A percentile compares a stretch with the other conserved stretches of the same genome.
Conservation (phyloP, 495 filamentous ascomycete genomes). For the Corynascus novoguineensis region DNA sequence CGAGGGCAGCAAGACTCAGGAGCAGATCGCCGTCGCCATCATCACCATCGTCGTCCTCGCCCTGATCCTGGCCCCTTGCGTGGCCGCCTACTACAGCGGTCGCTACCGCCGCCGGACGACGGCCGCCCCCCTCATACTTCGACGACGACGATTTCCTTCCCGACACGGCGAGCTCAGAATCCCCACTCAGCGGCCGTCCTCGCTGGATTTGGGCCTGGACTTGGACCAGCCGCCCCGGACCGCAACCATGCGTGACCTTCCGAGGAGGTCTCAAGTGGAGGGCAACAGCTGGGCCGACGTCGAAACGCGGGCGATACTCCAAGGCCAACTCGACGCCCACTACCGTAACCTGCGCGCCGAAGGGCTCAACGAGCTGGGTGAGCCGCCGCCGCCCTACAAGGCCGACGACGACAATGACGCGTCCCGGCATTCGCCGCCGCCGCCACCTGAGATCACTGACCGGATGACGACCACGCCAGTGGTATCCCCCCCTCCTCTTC, state of each 20-base stretch:
- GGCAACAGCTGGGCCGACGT: background rate
- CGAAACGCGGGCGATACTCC: background rate
- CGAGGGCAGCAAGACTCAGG: background rate
- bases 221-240: too few relatives aligned
- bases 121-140: too few relatives aligned
- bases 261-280: background rate
- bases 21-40: background rate
- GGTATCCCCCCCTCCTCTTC: background rate
- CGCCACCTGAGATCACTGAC: too few relatives aligned
- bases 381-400: constrained; percentile 53
- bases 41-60: background rate
- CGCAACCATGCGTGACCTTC: too few relatives aligned
- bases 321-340: background rate
- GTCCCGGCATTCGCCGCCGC: background rate
- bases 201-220: too few relatives aligned
- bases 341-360: constrained; percentile 29
- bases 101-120: too few relatives aligned
- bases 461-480: too few relatives aligned
- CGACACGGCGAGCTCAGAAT: too few relatives aligned
- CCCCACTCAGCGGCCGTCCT: too few relatives aligned
- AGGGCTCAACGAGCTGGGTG: constrained; percentile 53
- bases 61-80: too few relatives aligned
- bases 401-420: background rate
- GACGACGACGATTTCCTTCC: too few relatives aligned
- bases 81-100: background rate